A percentile compares a stretch with the other conserved stretches of the same genome.
phyloP scores from a whole-genome alignment of 192 early-diverging fungal genomes.

The Rhizoclosmatium globosum region DNA sequence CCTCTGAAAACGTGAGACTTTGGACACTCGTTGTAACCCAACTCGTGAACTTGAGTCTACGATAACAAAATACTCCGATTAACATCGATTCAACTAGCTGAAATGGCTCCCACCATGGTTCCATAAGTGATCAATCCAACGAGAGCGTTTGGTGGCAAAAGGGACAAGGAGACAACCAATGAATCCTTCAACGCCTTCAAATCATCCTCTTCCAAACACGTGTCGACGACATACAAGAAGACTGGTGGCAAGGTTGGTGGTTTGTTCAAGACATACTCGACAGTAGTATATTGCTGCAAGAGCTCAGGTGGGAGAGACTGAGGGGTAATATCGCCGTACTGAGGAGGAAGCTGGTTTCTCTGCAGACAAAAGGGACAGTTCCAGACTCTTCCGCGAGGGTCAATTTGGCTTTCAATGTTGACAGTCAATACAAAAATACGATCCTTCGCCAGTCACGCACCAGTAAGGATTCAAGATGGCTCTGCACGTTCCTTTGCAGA shows the following conservation, averaged over 20 bases:
- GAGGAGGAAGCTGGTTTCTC: conserved; percentile 96
- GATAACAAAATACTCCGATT: conserved; percentile 21
- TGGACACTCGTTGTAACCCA: conserved; percentile 94
- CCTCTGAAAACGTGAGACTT: conserved; percentile 99
- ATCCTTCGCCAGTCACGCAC: conserved; percentile 53
- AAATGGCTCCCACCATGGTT: conserved; percentile 81
- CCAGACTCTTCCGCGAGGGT: conserved; percentile 95
- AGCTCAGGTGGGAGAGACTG: conserved; percentile 94
- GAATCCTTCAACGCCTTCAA: conserved; percentile 96
- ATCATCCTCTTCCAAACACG: conserved; percentile 94
- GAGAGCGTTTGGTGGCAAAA: conserved; percentile 90
- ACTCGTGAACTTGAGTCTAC: conserved; percentile 95
- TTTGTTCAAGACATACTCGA: conserved; percentile 93
- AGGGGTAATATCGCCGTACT: conserved; percentile 94
- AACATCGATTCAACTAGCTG: not conserved
- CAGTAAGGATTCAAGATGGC: conserved; percentile 98
- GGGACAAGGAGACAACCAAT: conserved; percentile 85
- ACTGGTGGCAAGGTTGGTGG: conserved; percentile 87
- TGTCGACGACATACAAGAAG: conserved; percentile 97
- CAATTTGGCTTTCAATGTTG: conserved; percentile 79
- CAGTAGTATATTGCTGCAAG: conserved; percentile 89
- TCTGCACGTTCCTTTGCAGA: conserved; percentile 94
- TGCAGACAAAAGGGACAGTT: conserved; percentile 99
- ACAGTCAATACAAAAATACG: not conserved
- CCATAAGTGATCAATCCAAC: conserved; percentile 98